These are phyloP conservation scores for Plectosphaerella cucumerina DNA, from an alignment of 2,329 filamentous ascomycete genomes.

Conservation along the genomic window DNA sequence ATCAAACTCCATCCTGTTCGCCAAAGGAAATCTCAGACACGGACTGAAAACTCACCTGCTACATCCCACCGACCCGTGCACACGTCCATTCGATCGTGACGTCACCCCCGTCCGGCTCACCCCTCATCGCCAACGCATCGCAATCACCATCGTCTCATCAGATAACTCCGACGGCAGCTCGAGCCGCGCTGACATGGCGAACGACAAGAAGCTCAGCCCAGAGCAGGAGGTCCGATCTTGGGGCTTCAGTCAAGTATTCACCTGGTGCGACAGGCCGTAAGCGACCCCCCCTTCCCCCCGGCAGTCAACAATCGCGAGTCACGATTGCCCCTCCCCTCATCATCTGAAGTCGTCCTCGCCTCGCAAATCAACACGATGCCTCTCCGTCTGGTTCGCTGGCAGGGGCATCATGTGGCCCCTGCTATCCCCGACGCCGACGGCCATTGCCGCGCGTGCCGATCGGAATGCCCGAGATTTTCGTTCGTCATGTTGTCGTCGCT, in stretches of 20 bases:
- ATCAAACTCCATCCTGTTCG: too few species aligned
- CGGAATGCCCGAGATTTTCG: neutral
- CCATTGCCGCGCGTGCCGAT: too few species aligned
- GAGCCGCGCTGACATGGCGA: too few species aligned
- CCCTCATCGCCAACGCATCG: too few species aligned
- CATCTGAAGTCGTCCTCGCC: neutral
- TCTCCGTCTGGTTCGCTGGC: neutral
- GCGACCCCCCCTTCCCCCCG: conserved; percentile 21
- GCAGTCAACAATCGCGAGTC: neutral
- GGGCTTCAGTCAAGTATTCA: conserved; percentile 67
- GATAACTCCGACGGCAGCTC: too few species aligned
- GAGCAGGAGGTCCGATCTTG: conserved; percentile 63
- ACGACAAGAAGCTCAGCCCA: conserved; percentile 28
- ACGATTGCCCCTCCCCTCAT: conserved; percentile 1
- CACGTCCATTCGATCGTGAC: neutral
- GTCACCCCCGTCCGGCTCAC: neutral
- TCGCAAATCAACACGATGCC: neutral
- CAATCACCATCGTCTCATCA: neutral
- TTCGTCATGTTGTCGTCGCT: neutral
- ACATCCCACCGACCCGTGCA: neutral
- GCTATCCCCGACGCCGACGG: neutral
- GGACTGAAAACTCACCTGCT: too few species aligned
- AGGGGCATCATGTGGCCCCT: neutral
- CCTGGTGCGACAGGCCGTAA: conserved; percentile 68
- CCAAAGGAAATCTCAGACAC: too few species aligned